Percentiles rank a stretch among this genome's conserved stretches.
These are phyloP conservation scores for Alternaria angustiovoidea DNA, from an alignment of 2,329 filamentous ascomycete species.

Conservation along the genomic window DNA sequence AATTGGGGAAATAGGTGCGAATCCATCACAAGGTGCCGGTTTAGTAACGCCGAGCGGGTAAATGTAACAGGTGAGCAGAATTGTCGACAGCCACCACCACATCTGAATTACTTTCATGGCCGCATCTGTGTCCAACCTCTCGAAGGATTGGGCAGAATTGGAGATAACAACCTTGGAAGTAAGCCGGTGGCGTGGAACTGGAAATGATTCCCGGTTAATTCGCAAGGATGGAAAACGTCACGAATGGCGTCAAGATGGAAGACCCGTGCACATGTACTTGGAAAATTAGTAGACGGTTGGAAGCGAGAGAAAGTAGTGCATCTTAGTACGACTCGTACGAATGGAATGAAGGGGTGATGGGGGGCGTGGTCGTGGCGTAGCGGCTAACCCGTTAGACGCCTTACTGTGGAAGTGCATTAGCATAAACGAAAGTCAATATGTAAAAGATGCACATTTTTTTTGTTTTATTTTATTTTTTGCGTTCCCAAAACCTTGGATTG, in stretches of 20 bases:
- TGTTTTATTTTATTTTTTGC: neutral
- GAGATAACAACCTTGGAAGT: neutral
- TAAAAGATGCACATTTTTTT: neutral
- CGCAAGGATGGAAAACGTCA: neutral
- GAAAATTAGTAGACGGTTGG: neutral
- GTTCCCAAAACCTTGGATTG: neutral
- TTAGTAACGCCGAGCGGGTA: neutral
- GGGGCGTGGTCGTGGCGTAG: neutral
- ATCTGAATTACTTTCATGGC: neutral
- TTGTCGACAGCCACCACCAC: neutral
- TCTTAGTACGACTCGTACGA: neutral
- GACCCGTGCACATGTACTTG: neutral
- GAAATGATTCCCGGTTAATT: neutral
- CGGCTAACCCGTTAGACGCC: neutral
- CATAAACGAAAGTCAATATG: neutral
- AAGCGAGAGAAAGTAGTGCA: neutral
- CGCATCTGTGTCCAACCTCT: neutral
- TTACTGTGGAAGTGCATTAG: neutral
- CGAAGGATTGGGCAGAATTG: neutral
- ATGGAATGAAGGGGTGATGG: neutral
- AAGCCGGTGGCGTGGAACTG: neutral
- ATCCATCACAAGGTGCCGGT: neutral
- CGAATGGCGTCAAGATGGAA: neutral
- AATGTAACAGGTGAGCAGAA: neutral
- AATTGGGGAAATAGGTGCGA: neutral